These are phyloP conservation scores for Xylaria sp. DNA, from an alignment of 2,329 filamentous ascomycete genomes.

Conservation along the genomic window DNA sequence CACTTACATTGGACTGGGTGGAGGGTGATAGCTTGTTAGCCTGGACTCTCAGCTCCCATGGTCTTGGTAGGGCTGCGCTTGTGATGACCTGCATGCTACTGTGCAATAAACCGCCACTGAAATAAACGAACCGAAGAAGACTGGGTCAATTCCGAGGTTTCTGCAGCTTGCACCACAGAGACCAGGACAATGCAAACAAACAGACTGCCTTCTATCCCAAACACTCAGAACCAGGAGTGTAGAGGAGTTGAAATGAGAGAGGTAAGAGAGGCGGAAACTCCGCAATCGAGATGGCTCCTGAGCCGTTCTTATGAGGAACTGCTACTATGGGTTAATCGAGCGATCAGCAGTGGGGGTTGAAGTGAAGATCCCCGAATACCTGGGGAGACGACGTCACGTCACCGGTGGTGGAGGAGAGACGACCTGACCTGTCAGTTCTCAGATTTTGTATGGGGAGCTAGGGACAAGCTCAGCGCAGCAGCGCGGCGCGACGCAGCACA, in stretches of 20 bases:
- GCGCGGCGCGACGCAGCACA: background rate
- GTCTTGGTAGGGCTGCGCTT: background rate
- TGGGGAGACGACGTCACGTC: conserved; percentile 34
- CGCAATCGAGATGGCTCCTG: conserved; percentile 15
- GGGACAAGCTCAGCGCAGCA: conserved; percentile 16
- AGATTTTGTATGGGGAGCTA: conserved; percentile 19
- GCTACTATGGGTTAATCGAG: conserved; percentile 26
- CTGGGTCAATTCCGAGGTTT: background rate
- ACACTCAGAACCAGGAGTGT: background rate
- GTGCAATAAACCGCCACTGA: background rate
- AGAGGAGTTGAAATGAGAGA: conserved; percentile 8
- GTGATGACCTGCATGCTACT: conserved; percentile 5
- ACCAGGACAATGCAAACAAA: conserved; percentile 11
- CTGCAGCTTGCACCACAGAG: background rate
- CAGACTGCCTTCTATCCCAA: background rate
- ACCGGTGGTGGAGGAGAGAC: conserved; percentile 32
- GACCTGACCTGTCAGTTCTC: conserved; percentile 11
- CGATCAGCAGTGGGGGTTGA: conserved; percentile 35
- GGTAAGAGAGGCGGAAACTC: conserved; percentile 5
- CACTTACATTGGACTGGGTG: conserved; percentile 12
- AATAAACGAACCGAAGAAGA: background rate
- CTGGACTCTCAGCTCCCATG: conserved; percentile 3
- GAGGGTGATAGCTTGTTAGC: conserved; percentile 8
- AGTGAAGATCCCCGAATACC: conserved; percentile 34
- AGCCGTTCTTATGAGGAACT: conserved; percentile 30